phyloP scores from a whole-genome alignment of 257 asterid genomes.

The Gentiana dahurica region DNA sequence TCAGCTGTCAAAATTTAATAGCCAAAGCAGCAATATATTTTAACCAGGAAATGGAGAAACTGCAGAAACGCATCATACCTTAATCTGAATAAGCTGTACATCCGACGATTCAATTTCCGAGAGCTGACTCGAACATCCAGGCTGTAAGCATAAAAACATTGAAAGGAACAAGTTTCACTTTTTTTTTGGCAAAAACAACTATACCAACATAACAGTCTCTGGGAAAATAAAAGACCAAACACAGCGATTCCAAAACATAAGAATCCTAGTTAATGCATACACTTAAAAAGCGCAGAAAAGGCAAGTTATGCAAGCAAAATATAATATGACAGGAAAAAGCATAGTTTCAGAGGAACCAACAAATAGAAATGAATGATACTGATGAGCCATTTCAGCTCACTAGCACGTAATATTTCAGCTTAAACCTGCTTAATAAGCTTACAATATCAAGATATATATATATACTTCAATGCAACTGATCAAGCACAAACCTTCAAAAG shows the following conservation, averaged over 20 bases:
- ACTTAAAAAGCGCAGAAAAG: no score
- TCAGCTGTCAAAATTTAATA: no score
- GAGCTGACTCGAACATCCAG: conserved; percentile 94
- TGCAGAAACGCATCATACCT: conserved; percentile 33
- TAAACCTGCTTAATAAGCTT: no score
- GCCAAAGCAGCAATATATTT: background rate
- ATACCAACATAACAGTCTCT: background rate
- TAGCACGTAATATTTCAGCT: no score
- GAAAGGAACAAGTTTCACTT: background rate
- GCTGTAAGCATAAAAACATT: conserved; percentile 33
- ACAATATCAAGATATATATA: background rate
- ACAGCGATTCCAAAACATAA: background rate
- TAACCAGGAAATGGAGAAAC: background rate
- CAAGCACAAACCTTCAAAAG: background rate
- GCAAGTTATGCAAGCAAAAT: no score
- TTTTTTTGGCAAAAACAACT: background rate
- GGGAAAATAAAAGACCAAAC: background rate
- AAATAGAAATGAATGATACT: no score
- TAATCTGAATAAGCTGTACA: conserved; percentile 80
- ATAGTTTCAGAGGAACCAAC: no score
- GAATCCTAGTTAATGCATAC: no score
- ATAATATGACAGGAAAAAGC: no score
- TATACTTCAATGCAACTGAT: background rate
- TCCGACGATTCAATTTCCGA: conserved; percentile 43
- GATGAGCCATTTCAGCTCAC: no score